These are phyloP conservation scores for Wickerhamiella brachini DNA, from an alignment of 805 yeast genomes.

Conservation along the genomic window DNA sequence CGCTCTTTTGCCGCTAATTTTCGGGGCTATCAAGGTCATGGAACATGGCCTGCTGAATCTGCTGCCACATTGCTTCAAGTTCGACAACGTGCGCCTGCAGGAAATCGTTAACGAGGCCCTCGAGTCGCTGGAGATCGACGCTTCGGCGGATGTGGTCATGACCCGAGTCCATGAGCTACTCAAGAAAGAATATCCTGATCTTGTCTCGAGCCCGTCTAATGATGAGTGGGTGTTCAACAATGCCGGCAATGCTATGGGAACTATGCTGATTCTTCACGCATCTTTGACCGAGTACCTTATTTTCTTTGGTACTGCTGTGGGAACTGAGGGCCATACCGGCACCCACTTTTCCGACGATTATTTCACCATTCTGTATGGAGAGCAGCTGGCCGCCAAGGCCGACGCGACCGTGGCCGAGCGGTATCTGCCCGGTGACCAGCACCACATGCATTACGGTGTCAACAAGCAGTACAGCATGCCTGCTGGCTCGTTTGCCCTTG, in stretches of 20 bases:
- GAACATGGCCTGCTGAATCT: conserved; percentile 14
- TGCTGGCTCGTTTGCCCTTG: conserved; percentile 71
- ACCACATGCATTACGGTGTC: conserved; percentile 59
- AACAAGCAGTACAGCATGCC: conserved; percentile 83
- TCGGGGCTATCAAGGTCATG: conserved; percentile 12
- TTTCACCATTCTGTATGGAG: conserved; percentile 77
- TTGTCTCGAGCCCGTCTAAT: conserved; percentile 54
- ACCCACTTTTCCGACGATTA: conserved; percentile 96
- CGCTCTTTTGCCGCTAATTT: conserved; percentile 11
- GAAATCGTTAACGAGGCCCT: conserved; percentile 42
- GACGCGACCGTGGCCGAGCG: conserved; percentile 49
- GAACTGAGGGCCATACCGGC: conserved; percentile 94
- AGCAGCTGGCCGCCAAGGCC: conserved; percentile 60
- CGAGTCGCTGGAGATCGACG: conserved; percentile 36
- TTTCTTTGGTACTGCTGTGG: conserved; percentile 83
- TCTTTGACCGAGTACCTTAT: conserved; percentile 87
- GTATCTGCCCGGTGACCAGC: conserved; percentile 79
- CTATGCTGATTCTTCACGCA: conserved; percentile 90
- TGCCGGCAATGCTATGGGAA: conserved; percentile 96
- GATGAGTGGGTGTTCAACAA: conserved; percentile 94
- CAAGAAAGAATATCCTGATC: conserved; percentile 53
- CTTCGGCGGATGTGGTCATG: conserved; percentile 16
- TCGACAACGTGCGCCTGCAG: conserved; percentile 53
- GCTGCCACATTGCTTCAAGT: conserved; percentile 59
- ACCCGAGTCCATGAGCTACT: conserved; percentile 33